phyloP scores from a whole-genome alignment of 805 yeast genomes.

The Vanderwaltozyma yarrowii region DNA sequence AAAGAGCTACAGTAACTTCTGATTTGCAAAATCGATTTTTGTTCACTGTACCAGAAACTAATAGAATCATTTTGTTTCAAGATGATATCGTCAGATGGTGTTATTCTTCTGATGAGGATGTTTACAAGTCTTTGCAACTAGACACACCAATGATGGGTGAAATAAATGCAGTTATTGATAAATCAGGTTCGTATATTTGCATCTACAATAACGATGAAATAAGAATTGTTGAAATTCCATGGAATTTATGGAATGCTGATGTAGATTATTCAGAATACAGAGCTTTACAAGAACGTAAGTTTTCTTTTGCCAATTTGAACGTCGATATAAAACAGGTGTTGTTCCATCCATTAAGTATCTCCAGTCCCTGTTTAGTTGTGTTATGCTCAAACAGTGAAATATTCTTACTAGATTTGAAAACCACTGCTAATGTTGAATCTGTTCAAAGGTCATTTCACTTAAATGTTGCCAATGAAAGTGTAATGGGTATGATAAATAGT shows the following conservation, averaged over 20 bases:
- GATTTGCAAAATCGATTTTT: constrained; percentile 6
- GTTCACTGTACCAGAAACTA: constrained; percentile 11
- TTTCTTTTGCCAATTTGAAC: neutral
- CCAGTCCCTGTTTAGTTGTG: constrained; percentile 17
- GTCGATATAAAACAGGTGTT: constrained; percentile 30
- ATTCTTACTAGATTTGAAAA: constrained; percentile 11
- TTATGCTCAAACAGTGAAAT: constrained; percentile 19
- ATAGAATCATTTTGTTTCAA: constrained; percentile 11
- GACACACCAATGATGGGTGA: constrained; percentile 4
- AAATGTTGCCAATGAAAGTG: constrained; percentile 5
- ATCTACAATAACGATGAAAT: constrained; percentile 10
- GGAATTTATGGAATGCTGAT: constrained; percentile 12
- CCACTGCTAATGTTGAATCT: neutral
- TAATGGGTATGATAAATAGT: constrained; percentile 16
- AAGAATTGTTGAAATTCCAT: constrained; percentile 20
- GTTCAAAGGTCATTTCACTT: constrained; percentile 1
- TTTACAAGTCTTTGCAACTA: constrained; percentile 10
- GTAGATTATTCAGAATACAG: neutral
- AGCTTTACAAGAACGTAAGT: neutral
- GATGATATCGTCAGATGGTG: constrained; percentile 16
- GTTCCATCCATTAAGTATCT: constrained; percentile 34
- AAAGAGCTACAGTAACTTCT: neutral
- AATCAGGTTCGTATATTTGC: constrained; percentile 15
- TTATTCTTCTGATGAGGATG: constrained; percentile 2
- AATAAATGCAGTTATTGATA: constrained; percentile 8